phyloP scores from a whole-genome alignment of 2,329 filamentous ascomycete species.

The Nemania sp. region DNA sequence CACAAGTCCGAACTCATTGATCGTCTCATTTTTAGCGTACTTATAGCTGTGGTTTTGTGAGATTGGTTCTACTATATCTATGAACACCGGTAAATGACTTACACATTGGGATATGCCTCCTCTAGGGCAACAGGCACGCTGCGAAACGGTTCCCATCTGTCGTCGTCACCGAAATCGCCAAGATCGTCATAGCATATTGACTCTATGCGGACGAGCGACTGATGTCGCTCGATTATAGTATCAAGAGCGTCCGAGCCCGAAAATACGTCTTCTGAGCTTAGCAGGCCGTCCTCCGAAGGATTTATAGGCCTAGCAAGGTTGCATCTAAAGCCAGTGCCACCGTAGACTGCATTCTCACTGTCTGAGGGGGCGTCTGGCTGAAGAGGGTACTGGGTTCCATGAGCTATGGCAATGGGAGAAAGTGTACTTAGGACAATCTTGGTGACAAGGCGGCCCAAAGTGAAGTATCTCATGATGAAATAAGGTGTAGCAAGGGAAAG shows the following conservation, averaged over 20 bases:
- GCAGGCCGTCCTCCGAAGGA: neutral
- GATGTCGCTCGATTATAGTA: constrained; percentile 3
- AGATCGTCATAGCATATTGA: constrained; percentile 14
- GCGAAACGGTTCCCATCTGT: constrained; percentile 11
- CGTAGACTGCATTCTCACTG: neutral
- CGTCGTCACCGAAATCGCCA: constrained; percentile 3
- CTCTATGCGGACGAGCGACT: constrained; percentile 6
- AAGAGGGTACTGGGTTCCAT: neutral
- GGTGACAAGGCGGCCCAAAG: neutral
- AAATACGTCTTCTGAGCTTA: constrained; percentile 6
- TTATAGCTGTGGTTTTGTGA: neutral
- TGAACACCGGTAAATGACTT: neutral
- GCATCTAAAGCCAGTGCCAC: neutral
- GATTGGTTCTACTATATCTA: neutral
- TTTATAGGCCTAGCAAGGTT: neutral
- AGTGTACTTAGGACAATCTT: too few relatives aligned
- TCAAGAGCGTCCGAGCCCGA: neutral
- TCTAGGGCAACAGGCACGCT: neutral
- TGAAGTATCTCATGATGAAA: neutral
- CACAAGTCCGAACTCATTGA: constrained; percentile 10
- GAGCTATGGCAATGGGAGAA: neutral
- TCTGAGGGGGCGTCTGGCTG: neutral
- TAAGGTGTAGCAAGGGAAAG: neutral
- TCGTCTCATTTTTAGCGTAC: neutral
- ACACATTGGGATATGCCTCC: constrained; percentile 5